These are phyloP conservation scores for Pseudonitzschia multiseries DNA, from an alignment of 108 stramenopile genomes.

Conservation along the genomic window DNA sequence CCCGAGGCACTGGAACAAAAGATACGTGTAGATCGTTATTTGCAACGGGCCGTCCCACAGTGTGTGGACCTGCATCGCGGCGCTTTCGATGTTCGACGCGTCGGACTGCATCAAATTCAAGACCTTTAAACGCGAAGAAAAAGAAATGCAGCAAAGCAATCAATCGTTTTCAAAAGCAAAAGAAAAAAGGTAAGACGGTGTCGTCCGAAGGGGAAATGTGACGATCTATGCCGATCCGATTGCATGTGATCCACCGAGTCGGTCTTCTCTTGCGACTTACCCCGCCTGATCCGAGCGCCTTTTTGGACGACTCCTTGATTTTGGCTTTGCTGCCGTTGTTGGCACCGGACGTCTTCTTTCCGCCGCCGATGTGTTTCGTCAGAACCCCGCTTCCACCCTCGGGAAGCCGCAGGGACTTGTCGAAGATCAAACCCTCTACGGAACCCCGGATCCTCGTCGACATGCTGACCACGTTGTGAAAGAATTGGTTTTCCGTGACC, in stretches of 20 bases:
- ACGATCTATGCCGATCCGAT: too few species aligned
- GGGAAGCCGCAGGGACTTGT: constrained; percentile 76
- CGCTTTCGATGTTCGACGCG: constrained; percentile 71
- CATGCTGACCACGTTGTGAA: constrained; percentile 72
- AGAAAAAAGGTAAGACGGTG: background rate
- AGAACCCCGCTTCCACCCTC: constrained; percentile 47
- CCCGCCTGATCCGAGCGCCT: constrained; percentile 57
- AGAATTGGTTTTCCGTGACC: constrained; percentile 88
- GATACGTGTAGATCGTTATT: constrained; percentile 53
- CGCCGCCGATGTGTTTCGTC: constrained; percentile 19
- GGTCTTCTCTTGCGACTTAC: constrained; percentile 22
- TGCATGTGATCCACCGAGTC: background rate
- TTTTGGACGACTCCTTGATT: background rate
- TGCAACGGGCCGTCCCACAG: constrained; percentile 85
- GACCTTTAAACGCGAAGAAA: constrained; percentile 11
- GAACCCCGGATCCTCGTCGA: constrained; percentile 73
- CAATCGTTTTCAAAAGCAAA: background rate
- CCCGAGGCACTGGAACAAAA: constrained; percentile 66
- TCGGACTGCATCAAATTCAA: constrained; percentile 90
- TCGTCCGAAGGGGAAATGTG: too few species aligned
- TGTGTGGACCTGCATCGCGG: constrained; percentile 81
- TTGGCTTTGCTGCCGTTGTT: too few species aligned
- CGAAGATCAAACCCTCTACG: constrained; percentile 74
- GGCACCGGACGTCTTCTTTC: constrained; percentile 7
- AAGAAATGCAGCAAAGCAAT: constrained; percentile 14